Conservation (phyloP, 2,329 filamentous ascomycete genomes). For the Hirsutella thompsonii region DNA sequence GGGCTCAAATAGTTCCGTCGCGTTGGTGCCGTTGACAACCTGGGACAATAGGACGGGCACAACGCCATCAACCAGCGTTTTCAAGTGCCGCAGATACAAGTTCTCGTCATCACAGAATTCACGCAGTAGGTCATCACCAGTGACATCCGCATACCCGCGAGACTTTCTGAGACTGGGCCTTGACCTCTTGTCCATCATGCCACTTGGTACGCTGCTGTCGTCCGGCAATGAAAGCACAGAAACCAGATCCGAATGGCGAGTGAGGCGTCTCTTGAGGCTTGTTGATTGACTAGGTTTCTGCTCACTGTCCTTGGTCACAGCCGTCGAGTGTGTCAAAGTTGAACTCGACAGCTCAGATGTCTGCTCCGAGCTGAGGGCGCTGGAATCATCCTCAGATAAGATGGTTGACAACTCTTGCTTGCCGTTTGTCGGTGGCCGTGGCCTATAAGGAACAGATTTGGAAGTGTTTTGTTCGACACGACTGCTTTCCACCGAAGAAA, state of each 20-base stretch:
- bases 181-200: slow-evolving; percentile 59
- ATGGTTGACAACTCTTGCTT: slow-evolving; percentile 45
- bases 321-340: slow-evolving; percentile 39
- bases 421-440: slow-evolving; percentile 39
- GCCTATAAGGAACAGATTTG: slow-evolving; percentile 19
- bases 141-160: slow-evolving; percentile 54
- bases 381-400: slow-evolving; percentile 36
- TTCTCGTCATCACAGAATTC: slow-evolving; percentile 75
- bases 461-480: slow-evolving; percentile 1
- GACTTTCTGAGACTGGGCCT: slow-evolving; percentile 67
- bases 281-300: slow-evolving; percentile 33
- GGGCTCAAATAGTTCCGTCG: slow-evolving; percentile 54
- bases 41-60: slow-evolving; percentile 84
- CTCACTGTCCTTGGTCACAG: slow-evolving; percentile 32
- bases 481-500: background rate
- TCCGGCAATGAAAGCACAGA: slow-evolving; percentile 74
- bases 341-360: slow-evolving; percentile 33
- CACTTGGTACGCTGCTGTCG: slow-evolving; percentile 38
- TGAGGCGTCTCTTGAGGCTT: slow-evolving; percentile 61
- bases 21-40: slow-evolving; percentile 58
- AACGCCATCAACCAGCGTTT: slow-evolving; percentile 87
- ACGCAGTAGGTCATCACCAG: slow-evolving; percentile 60
- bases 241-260: slow-evolving; percentile 86
- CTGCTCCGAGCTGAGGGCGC: slow-evolving; percentile 33
- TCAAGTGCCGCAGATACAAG: slow-evolving; percentile 81